Evolutionary conservation across 2,329 filamentous ascomycete genomes (phyloP), one percentile per base, ranked within the genome.

Genomic region (Monosporascus sp.): DNA sequence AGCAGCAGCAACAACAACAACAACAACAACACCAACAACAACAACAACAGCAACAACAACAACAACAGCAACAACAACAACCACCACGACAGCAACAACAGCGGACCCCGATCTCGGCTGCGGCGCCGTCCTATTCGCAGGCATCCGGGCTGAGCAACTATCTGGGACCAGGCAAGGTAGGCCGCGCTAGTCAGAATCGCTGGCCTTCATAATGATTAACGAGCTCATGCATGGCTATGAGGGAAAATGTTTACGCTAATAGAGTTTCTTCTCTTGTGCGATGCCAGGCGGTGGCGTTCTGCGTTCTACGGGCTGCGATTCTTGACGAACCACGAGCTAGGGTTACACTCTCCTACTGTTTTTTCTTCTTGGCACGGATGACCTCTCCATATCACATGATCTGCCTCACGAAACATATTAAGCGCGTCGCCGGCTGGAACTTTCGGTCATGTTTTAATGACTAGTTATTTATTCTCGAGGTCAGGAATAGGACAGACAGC

Each of bases 101-200:
- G 47, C 62, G 61, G 46, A 65, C 61, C 39, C 62, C 58, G 11
- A 51, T 57, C 49, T 62, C 64, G 2, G 60, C 56, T 55, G 52
- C 61, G n/a, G 55, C 60, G 18, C 50, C 64, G 8, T 55, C 63
- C 37, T 66, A 66, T 38, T 62, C 64, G 5, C 58, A 63, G n/a
- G 55, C 62, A 8, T 54, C 60, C 7, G 59, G 57, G 27, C 61
- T 65, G 57, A 65, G 55, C 47, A 65, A 54, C 17, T 66, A 65
- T 34, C 39, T 65, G 15, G 52, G 60, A 15, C 56, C 62, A 14
- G 54, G 62, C 2, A 62, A 49, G 34, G 59, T 66, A 41, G 59
- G 64, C 36, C 63, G 64, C 22, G 48, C 62, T 17, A 47, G 58
- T 24, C 64, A 65, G 41, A 64, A 63, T 18, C 58, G 63, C 49